Evolutionary conservation across 2,329 filamentous ascomycete species (phyloP), one percentile per base, ranked within the genome.

Genomic region (Phialophora macrospora): DNA sequence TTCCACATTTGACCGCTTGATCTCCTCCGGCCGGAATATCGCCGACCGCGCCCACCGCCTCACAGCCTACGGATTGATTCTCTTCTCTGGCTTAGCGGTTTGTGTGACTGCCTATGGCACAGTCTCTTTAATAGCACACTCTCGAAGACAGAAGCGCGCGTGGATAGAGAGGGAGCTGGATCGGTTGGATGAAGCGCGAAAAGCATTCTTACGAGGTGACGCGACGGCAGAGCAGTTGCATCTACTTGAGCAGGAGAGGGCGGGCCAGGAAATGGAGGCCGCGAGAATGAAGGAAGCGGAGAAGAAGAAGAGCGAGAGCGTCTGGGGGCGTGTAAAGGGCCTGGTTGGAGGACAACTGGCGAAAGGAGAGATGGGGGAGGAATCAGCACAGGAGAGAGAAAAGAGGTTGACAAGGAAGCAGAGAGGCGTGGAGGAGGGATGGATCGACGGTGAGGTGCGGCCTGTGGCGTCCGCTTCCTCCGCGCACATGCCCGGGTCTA

Each of bases 81-180:
- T 84, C 57, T 81, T 87, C 68, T 52, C 74, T 85, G 87, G 87
- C 65, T 79, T 89, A 67, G 82, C 84, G 59, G 85, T 82, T 71
- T 83, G 84, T 49, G 83, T 89, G 52, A 87, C 87, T 44, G 81
- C 85, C 46, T 88, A 89, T 75, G 87, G 88, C 9, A 82, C 88
- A 69, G 82, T 85, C 66, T 88, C 89, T 73, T 85, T 90, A 81
- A 82, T 90, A 64, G 77, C 88, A 66, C 87, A 90, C 78, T 90
- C 90, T 76, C 84, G 88, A 62, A 82, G 84, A 65, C 87, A 89
- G 79, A 81, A 84, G 63, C 81, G 81, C 44, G 85, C 89, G 68
- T 90, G 83, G 81, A 82, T 87, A 68, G 83, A 87, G 72, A 76
- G 74, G 55, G 78, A 82, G 71, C 65, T 81, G 58, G 74, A 77